phyloP scores from a whole-genome alignment of 495 filamentous ascomycete genomes.

The Penicillium paradoxum region DNA sequence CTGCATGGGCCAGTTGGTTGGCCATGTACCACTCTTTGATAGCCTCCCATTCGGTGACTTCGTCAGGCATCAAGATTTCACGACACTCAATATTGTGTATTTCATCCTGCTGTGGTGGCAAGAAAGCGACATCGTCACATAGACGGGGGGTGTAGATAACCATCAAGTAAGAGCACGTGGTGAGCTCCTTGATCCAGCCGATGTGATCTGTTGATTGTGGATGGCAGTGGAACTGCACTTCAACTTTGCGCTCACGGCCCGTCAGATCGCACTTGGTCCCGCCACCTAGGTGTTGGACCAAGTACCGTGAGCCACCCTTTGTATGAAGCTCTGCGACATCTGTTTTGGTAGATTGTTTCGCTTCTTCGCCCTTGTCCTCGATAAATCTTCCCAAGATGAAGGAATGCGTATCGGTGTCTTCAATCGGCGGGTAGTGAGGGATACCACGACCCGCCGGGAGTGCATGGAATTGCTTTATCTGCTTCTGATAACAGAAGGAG shows the following conservation, averaged over 20 bases:
- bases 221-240: slow-evolving; percentile 91
- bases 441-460: slow-evolving; percentile 60
- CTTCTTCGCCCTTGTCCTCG: slow-evolving; percentile 16
- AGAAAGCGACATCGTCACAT: slow-evolving; percentile 88
- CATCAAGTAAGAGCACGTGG: slow-evolving; percentile 93
- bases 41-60: slow-evolving; percentile 54
- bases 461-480: slow-evolving; percentile 90
- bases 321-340: slow-evolving; percentile 63
- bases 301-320: slow-evolving; percentile 78
- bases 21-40: slow-evolving; percentile 41
- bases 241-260: slow-evolving; percentile 74
- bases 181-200: slow-evolving; percentile 90
- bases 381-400: slow-evolving; percentile 71
- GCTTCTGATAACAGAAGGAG: slow-evolving; percentile 84
- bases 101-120: slow-evolving; percentile 75
- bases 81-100: slow-evolving; percentile 75
- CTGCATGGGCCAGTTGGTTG: slow-evolving; percentile 35
- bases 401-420: slow-evolving; percentile 70
- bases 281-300: slow-evolving; percentile 82
- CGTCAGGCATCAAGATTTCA: slow-evolving; percentile 57
- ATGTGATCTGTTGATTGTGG: slow-evolving; percentile 78
- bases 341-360: slow-evolving; percentile 25
- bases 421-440: slow-evolving; percentile 63
- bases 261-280: slow-evolving; percentile 92
- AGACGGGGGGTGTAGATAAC: slow-evolving; percentile 88